These are phyloP conservation scores for Licmophora abbreviata DNA, from an alignment of 108 stramenopile species.

Conservation along the genomic window DNA sequence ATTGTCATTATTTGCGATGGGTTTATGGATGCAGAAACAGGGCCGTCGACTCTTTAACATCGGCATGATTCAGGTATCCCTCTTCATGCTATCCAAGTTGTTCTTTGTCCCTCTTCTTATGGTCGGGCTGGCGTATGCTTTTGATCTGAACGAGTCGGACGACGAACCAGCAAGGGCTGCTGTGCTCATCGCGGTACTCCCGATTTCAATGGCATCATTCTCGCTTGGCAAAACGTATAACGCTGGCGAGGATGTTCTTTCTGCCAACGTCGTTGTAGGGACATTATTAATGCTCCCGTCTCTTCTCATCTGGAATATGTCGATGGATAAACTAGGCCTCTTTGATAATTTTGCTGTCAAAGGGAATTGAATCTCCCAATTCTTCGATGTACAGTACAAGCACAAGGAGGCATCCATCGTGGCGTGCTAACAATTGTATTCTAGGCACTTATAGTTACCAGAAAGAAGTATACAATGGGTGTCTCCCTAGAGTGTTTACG, in stretches of 20 bases:
- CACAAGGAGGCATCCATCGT: too few relatives aligned
- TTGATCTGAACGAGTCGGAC: slow-evolving; percentile 17
- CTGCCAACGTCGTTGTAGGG: slow-evolving; percentile 26
- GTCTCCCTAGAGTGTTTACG: too few relatives aligned
- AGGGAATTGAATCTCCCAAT: too few relatives aligned
- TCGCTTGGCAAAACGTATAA: slow-evolving; percentile 26
- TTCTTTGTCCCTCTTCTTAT: slow-evolving; percentile 28
- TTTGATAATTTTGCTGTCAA: too few relatives aligned
- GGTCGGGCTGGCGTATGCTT: slow-evolving; percentile 23
- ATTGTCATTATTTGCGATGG: slow-evolving; percentile 30
- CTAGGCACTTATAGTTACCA: too few relatives aligned
- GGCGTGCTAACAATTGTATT: too few relatives aligned
- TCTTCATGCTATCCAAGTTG: slow-evolving; percentile 34
- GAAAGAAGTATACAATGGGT: too few relatives aligned
- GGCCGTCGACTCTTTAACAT: slow-evolving; percentile 13
- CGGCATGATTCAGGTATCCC: neutral
- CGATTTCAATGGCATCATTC: slow-evolving; percentile 33
- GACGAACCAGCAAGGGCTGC: slow-evolving; percentile 29
- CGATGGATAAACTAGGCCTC: too few relatives aligned
- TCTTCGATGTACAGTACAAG: too few relatives aligned
- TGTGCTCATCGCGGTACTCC: slow-evolving; percentile 25
- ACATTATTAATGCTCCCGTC: slow-evolving; percentile 34
- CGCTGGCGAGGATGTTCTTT: slow-evolving; percentile 22
- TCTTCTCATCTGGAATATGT: slow-evolving; percentile 23
- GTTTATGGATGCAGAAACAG: slow-evolving; percentile 32